Conservation (phyloP, 768 basidiomycete genomes). For the Porpolomopsis calyptriformis region DNA sequence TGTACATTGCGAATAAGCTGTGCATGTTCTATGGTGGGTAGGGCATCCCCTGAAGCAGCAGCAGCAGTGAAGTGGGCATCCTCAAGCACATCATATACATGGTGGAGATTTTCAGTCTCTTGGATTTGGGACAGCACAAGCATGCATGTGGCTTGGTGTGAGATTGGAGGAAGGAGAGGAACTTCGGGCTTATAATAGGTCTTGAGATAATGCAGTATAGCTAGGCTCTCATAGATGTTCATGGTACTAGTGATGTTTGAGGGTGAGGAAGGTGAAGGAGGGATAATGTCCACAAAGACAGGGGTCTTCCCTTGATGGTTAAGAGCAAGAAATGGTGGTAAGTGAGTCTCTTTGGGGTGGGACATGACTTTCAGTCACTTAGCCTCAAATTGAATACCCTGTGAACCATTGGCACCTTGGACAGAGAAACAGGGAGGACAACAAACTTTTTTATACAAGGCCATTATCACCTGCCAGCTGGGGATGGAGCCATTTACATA, state of each 20-base stretch:
- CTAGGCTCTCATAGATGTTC: constrained; percentile 20
- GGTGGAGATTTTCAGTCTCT: constrained; percentile 20
- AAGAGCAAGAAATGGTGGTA: constrained; percentile 17
- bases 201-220: constrained; percentile 23
- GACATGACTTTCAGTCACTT: constrained; percentile 19
- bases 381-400: constrained; percentile 14
- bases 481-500: constrained; percentile 22
- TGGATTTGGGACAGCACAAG: constrained; percentile 16
- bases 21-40: constrained; percentile 8
- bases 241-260: constrained; percentile 1
- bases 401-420: neutral
- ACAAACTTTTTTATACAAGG: constrained; percentile 19
- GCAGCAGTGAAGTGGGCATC: constrained; percentile 16
- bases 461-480: constrained; percentile 21
- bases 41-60: constrained; percentile 10
- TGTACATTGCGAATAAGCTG: constrained; percentile 13
- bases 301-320: constrained; percentile 22
- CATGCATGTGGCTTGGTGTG: constrained; percentile 11
- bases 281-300: constrained; percentile 14
- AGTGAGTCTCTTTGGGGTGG: constrained; percentile 18
- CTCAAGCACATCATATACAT: constrained; percentile 19
- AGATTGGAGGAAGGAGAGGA: constrained; percentile 16
- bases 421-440: neutral
- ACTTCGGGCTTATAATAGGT: constrained; percentile 13
- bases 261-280: neutral